phyloP scores from a whole-genome alignment of 75 land plant species.

The Selaginella moellendorffii region DNA sequence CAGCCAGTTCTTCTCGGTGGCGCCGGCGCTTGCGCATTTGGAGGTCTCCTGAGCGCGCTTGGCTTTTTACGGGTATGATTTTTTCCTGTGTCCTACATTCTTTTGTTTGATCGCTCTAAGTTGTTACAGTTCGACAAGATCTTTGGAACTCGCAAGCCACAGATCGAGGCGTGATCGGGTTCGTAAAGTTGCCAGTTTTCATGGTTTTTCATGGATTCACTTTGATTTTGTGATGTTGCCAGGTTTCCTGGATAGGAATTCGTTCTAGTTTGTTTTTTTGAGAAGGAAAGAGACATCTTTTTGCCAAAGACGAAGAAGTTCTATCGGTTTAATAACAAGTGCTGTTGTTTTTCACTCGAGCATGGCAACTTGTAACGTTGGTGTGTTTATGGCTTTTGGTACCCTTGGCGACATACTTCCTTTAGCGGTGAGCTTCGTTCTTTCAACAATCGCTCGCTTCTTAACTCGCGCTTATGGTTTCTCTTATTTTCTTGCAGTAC shows the following conservation, averaged over 20 bases:
- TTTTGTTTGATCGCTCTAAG: no score
- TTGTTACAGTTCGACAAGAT: not conserved
- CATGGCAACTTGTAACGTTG: not conserved
- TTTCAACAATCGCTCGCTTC: not conserved
- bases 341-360: not conserved
- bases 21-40: not conserved
- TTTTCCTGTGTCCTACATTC: not conserved
- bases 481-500: not conserved
- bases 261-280: no score
- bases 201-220: no score
- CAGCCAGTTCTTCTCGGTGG: not conserved
- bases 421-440: constrained; percentile 1
- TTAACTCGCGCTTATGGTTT: no score
- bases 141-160: not conserved
- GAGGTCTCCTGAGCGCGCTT: not conserved
- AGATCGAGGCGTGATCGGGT: no score
- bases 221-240: no score
- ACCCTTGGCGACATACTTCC: constrained; percentile 11
- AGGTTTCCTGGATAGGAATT: no score
- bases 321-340: no score
- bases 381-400: constrained; percentile 12
- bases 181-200: no score
- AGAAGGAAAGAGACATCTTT: no score
- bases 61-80: not conserved
- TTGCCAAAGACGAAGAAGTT: no score